Evolutionary conservation across 768 basidiomycete species (phyloP), one percentile per base, ranked within the genome.

Genomic region (Rhizopogon sp.): DNA sequence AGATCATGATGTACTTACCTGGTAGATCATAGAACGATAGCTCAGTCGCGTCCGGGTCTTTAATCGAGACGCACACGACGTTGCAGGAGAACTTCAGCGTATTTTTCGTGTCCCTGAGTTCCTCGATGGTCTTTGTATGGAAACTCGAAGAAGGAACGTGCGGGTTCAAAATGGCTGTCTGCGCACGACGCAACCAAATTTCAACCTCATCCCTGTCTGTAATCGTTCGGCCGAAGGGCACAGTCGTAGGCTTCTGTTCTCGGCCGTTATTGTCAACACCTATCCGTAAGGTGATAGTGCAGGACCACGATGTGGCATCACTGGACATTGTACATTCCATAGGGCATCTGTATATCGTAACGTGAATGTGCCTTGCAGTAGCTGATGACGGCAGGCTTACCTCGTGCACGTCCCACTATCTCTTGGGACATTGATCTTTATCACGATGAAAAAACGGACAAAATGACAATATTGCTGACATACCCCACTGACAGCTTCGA

Each of bases 141-240:
- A 70, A 73, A 16, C 45, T 5, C 16, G 51, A 55, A 42, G 67
- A 53, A 6, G 69, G 51, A 11, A 74, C 52, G 10, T 70, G 65
- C 0, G 80, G 80, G 52, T 76, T 75, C 8, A 87, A 70, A 22
- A 84, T 72, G 0, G 84, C 84, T 0, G 77, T 74, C 60, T 87
- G 85, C 0, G 85, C 84, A 3, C 84, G 73, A 28, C 82, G 76
- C 11, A 87, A 71, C 67, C 73, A 74, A 3, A 76, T 59, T 53
- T 85, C 85, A 6, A 88, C 77, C 0, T 69, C 59, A 1, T 41
- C 33, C 43, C 73, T 78, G 44, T 81, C 61, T 4, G 67, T 68
- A 33, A 84, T 64, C 2, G 59, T 28, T 0, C 63, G 58, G 0
- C 82, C 81, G 60, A 86, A 87, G 1, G 61, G 51, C 14, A 61